Base-by-base conservation (phyloP, 257 asterid species). In the Lycium ferocissimum region DNA sequence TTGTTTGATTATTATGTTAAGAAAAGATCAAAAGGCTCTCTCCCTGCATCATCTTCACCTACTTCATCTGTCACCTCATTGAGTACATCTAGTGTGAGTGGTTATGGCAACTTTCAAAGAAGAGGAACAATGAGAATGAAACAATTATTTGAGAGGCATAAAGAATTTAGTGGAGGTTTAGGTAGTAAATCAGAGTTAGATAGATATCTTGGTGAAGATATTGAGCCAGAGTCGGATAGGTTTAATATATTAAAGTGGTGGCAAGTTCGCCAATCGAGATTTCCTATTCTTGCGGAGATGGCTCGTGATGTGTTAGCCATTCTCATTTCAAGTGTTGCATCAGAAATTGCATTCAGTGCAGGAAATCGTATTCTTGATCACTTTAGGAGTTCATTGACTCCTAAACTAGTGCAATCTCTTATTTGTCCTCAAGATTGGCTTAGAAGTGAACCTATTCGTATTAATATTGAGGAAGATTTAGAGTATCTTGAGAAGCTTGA, bases 241-340 rank as follows among this genome's bases (percentile, higher is more conserved):
- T 26, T 69, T 69, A n/a, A 83, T 2, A 71, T 83, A 9, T 38
- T 83, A 35, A 13, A 9, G 2, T 71, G 82, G 73, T 83, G 86
- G 71, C 56, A 70, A n/a, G 3, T 10, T 5, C 70, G 56, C 15
- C 38, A 6, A 1, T 7, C 3, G 4, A 71, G 13, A 38, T 83
- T 37, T 38, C 61, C 43, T 13, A 71, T 57, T 14, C 43, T 83
- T 7, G 33, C 26, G 17, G 6, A n/a, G 7, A 83, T 83, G 40
- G 86, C 81, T 57, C 37, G 54, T 8, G 82, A 71, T 53, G 65
- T 71, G 45, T 70, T 83, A 40, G 72, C 22, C 14, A 58, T 83
- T 7, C 72, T 17, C 4, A 40, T 57, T 2, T 70, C 61, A 26
- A 72, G 59, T 1, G 61, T 83, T 56, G 15, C 72, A 18, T 70